Evolutionary conservation across 768 basidiomycete species (phyloP), one percentile per base, ranked within the genome.

Genomic region (Suillus decipiens): DNA sequence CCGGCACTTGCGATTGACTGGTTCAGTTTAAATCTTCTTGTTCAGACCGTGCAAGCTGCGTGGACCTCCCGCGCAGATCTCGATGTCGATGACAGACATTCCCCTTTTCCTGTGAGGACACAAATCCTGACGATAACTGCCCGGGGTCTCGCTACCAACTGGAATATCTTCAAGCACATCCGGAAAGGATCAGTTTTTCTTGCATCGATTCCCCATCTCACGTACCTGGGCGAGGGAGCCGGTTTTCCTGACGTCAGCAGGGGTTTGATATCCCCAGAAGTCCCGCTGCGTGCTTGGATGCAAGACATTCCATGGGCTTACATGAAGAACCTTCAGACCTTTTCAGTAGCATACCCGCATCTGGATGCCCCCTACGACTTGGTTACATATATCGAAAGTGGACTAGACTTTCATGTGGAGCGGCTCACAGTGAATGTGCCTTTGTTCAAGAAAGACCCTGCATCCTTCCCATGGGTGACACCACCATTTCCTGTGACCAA

Each of bases 91-190:
- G 17, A 42, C 9, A 3, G 19, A n/a, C 42, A 9, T 3, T n/a
- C 19, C 11, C 5, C 10, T n/a, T 45, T 11, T 45, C n/a, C 43
- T 45, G 43, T 10, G 10, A 45, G n/a, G 10, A 45, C 43, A 10
- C 1, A n/a, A 12, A 45, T 4, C n/a, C n/a, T 45, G 11, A 45
- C 11, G n/a, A 19, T 43, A 3, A 47, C 11, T 2, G 36, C 9
- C 34, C 34, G 1, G 41, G 7, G 41, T 42, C 15, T 19, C 17
- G 0, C 1, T 0, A 2, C 17, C 17, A 1, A 17, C 6, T 0
- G 7, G 8, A 8, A 42, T 3, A 8, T 3, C 8, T 19, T 42
- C 36, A 10, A 2, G 1, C 2, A 37, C 36, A 37, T 7, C 17
- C 41, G 7, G 7, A 15, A 42, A 7, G 8, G 17, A 42, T 19